A percentile compares a stretch with the other conserved stretches of the same genome.
Evolutionary conservation across 768 basidiomycete genomes (phyloP).

Genomic region (Russula foetens): DNA sequence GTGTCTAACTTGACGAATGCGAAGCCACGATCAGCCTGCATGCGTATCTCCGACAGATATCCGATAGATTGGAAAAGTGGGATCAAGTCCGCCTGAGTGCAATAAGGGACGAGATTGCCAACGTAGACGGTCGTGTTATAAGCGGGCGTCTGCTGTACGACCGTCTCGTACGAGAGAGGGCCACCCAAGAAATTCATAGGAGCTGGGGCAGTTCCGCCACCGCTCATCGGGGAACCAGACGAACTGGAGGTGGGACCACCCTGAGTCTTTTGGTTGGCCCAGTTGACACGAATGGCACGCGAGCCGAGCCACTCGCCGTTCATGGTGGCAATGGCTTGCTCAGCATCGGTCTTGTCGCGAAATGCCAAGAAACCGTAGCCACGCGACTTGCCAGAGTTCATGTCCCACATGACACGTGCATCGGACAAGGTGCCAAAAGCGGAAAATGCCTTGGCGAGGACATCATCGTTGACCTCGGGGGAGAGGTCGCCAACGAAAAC

Average conservation of each 20-base stretch:
- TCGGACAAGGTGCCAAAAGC: constrained; percentile 96
- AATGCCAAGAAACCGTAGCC: constrained; percentile 98
- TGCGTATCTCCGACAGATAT: constrained; percentile 96
- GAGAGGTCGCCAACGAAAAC: constrained; percentile 99
- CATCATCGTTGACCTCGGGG: constrained; percentile 97
- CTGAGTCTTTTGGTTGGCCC: constrained; percentile 99
- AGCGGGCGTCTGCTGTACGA: constrained; percentile 86
- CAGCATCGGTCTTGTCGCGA: constrained; percentile 97
- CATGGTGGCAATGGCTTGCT: constrained; percentile 99
- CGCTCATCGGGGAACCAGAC: constrained; percentile 17
- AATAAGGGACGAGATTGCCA: constrained; percentile 96
- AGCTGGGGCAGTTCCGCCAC: constrained; percentile 61
- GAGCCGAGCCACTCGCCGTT: constrained; percentile 99
- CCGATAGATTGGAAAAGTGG: constrained; percentile 98
- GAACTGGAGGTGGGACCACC: constrained; percentile 31
- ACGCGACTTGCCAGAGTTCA: constrained; percentile 98
- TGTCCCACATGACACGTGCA: constrained; percentile 99
- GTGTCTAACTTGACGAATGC: constrained; percentile 99
- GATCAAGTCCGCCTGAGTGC: constrained; percentile 94
- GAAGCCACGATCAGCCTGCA: constrained; percentile 98
- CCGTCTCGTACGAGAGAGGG: constrained; percentile 86
- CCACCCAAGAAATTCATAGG: constrained; percentile 89
- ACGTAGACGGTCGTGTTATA: constrained; percentile 98
- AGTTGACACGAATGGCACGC: constrained; percentile 97
- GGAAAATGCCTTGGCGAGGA: constrained; percentile 92